phyloP scores from a whole-genome alignment of 129 eudicot genomes.

The Chrysanthemum makinoi region DNA sequence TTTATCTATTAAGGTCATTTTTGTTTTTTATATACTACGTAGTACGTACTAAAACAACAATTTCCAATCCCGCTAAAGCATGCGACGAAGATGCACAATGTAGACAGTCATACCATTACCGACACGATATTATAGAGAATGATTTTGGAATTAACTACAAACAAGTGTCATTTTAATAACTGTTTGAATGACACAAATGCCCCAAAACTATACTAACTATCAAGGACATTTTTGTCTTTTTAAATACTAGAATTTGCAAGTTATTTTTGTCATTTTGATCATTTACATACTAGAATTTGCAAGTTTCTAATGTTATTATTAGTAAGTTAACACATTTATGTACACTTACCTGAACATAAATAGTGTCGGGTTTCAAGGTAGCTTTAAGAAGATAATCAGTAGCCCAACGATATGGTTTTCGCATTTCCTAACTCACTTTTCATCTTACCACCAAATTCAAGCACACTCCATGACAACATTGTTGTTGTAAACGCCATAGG shows the following conservation, averaged over 20 bases:
- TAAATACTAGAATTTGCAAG: too few relatives aligned
- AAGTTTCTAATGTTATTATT: not conserved
- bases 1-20: too few relatives aligned
- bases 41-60: too few relatives aligned
- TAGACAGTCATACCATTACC: too few relatives aligned
- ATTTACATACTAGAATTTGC: too few relatives aligned
- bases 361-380: constrained; percentile 39
- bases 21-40: too few relatives aligned
- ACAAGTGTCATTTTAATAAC: not conserved
- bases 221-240: not conserved
- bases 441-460: constrained; percentile 53
- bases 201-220: not conserved
- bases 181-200: not conserved
- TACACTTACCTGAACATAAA: constrained; percentile 44
- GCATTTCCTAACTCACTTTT: constrained; percentile 48
- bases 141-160: not conserved
- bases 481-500: constrained; percentile 72
- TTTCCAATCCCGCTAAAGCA: too few relatives aligned
- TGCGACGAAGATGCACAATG: too few relatives aligned
- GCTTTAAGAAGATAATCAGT: constrained; percentile 62
- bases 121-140: too few relatives aligned
- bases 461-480: constrained; percentile 62
- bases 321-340: too few relatives aligned
- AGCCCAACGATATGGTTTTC: constrained; percentile 47
- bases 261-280: too few relatives aligned